These are phyloP conservation scores for Fusarium sp. DNA, from an alignment of 2,329 filamentous ascomycete genomes.

Conservation along the genomic window DNA sequence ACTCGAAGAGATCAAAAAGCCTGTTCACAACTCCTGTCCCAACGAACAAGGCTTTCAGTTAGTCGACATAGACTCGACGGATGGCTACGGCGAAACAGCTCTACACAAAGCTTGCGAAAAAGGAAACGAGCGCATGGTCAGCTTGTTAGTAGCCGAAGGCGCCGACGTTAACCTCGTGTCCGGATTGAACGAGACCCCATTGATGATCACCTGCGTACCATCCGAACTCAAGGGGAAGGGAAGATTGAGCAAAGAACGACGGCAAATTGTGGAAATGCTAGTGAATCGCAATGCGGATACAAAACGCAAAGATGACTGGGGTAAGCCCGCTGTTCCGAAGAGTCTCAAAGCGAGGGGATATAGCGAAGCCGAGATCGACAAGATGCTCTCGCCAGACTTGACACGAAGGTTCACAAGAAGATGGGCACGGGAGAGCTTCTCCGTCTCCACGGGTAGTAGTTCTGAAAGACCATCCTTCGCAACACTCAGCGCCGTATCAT, in stretches of 20 bases:
- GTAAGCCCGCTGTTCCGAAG: constrained; percentile 1
- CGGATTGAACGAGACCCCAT: background rate
- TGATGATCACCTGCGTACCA: constrained; percentile 11
- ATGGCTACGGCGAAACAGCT: constrained; percentile 14
- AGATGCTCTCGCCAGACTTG: constrained; percentile 13
- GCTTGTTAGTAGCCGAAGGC: constrained; percentile 10
- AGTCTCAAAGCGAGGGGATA: constrained; percentile 15
- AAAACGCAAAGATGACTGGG: background rate
- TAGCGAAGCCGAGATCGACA: constrained; percentile 1
- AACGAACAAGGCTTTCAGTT: background rate
- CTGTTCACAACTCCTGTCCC: background rate
- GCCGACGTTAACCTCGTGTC: constrained; percentile 13
- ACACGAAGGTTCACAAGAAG: background rate
- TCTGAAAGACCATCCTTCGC: background rate
- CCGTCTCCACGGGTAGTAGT: background rate
- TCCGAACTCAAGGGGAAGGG: constrained; percentile 2
- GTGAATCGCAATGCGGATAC: constrained; percentile 2
- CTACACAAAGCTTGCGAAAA: constrained; percentile 21
- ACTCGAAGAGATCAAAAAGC: constrained; percentile 21
- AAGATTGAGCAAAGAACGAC: background rate
- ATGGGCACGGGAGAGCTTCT: background rate
- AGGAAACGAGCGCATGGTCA: constrained; percentile 9
- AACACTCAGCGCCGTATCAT: background rate
- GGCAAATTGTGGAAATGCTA: background rate
- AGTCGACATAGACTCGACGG: constrained; percentile 4